Evolutionary conservation across 352 stramenopile genomes (phyloP), one percentile per base, ranked within the genome.

Genomic region (Pythium apleroticum): DNA sequence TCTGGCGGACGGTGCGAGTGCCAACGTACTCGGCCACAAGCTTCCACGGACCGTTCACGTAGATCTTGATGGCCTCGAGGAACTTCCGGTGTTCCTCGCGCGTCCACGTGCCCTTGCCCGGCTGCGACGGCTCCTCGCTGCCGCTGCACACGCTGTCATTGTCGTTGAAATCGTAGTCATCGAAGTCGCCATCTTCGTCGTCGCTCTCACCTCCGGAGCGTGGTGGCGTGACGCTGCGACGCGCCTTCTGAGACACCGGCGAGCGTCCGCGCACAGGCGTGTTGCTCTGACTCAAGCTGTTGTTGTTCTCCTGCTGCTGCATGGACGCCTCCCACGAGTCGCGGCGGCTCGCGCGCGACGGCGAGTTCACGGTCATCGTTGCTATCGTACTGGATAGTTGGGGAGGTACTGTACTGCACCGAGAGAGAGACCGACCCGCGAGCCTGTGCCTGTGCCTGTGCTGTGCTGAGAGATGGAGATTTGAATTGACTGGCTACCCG

Each of bases 11-110:
- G 0, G 80, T 90, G 56, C 81, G 81, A 19, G 84, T 91, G 35
- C 74, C 80, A 2, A 93, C 79, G 43, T 83, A 78, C 31, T 78
- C 75, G 14, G 82, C 81, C 15, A 92, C 77, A 49, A 81, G 48
- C 52, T 88, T 90, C 80, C 82, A 91, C 2, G 82, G 84, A 0
- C 81, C 80, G 35, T 84, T 88, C 48, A 74, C 28, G 68, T 90
- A 91, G 46, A 89, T 82, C 72, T 86, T 83, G 56, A 90, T 90
- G 9, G 75, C 81, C 22, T 90, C 78, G 19, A 93, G 73, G 63
- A 91, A 91, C n/a, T 75, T 74, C 27, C 74, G 60, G 63, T 90
- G 82, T 67, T 91, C 83, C 20, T 88, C 76, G 28, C 73, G 76
- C 27, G 72, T 88, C 83, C 83, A 90, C 30, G 86, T 72, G 43